These are phyloP conservation scores for Testicularia cyperi DNA, from an alignment of 1,284 basidiomycete genomes.

Conservation along the genomic window DNA sequence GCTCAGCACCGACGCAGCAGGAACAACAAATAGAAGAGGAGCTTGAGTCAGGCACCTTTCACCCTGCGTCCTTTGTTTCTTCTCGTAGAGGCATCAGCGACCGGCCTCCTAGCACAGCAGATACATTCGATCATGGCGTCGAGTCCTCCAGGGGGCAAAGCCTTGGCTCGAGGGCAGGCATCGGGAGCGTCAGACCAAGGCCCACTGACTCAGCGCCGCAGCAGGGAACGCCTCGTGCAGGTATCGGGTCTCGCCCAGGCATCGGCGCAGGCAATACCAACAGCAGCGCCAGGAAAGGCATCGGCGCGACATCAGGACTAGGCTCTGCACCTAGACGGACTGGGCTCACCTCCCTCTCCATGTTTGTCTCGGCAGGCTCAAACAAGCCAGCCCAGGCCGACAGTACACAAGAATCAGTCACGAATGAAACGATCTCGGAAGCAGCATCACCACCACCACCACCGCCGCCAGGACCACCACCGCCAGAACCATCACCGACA, in stretches of 20 bases:
- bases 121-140: too few relatives aligned
- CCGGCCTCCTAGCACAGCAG: too few relatives aligned
- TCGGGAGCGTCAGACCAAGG: too few relatives aligned
- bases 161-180: too few relatives aligned
- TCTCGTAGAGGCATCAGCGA: background rate
- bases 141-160: too few relatives aligned
- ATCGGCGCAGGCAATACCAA: slow-evolving; percentile 26
- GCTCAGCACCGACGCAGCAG: background rate
- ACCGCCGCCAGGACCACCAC: too few relatives aligned
- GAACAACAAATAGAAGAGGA: background rate
- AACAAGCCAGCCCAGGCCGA: slow-evolving; percentile 8
- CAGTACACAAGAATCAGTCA: background rate
- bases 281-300: slow-evolving; percentile 2
- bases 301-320: slow-evolving; percentile 7
- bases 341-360: slow-evolving; percentile 38
- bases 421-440: background rate
- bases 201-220: too few relatives aligned
- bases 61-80: background rate
- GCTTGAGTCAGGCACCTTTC: background rate
- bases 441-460: background rate
- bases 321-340: too few relatives aligned
- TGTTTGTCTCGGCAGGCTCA: slow-evolving; percentile 28
- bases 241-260: too few relatives aligned
- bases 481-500: too few relatives aligned
- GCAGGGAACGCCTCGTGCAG: too few relatives aligned